These are phyloP conservation scores for Allium cepa DNA, from an alignment of 106 monocot species.

Conservation along the genomic window DNA sequence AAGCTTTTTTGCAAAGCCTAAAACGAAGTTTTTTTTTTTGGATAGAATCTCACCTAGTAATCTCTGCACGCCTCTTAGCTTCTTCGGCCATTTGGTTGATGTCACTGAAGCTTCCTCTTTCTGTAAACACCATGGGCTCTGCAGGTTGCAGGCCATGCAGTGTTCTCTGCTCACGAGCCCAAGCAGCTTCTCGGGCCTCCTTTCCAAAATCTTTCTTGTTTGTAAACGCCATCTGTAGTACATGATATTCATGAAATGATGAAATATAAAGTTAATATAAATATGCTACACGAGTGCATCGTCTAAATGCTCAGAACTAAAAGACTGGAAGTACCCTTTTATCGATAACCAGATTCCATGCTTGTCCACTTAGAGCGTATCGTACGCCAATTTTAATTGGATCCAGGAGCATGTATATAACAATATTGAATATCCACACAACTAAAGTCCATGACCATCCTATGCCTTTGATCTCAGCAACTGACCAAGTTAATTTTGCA, in stretches of 20 bases:
- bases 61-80: slow-evolving; percentile 43
- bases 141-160: slow-evolving; percentile 34
- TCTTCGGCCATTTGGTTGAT: slow-evolving; percentile 57
- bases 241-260: background rate
- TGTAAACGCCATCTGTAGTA: slow-evolving; percentile 31
- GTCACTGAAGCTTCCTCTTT: slow-evolving; percentile 15
- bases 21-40: background rate
- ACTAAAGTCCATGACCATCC: slow-evolving; percentile 43
- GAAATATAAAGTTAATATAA: background rate
- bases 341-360: slow-evolving; percentile 44
- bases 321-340: slow-evolving; percentile 17
- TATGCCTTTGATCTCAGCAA: slow-evolving; percentile 38
- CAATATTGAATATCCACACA: slow-evolving; percentile 41
- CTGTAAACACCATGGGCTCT: slow-evolving; percentile 16
- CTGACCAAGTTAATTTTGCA: slow-evolving; percentile 15
- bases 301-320: background rate
- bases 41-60: slow-evolving; percentile 25
- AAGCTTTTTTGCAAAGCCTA: background rate
- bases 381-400: slow-evolving; percentile 39
- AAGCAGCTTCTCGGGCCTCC: slow-evolving; percentile 43
- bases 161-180: slow-evolving; percentile 42
- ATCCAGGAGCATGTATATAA: slow-evolving; percentile 38
- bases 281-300: background rate
- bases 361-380: slow-evolving; percentile 42
- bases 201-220: slow-evolving; percentile 36